Percentiles rank a stretch among this genome's conserved stretches.
These are phyloP conservation scores for Jackrogersella multiformis DNA, from an alignment of 495 filamentous ascomycete genomes.

Conservation along the genomic window DNA sequence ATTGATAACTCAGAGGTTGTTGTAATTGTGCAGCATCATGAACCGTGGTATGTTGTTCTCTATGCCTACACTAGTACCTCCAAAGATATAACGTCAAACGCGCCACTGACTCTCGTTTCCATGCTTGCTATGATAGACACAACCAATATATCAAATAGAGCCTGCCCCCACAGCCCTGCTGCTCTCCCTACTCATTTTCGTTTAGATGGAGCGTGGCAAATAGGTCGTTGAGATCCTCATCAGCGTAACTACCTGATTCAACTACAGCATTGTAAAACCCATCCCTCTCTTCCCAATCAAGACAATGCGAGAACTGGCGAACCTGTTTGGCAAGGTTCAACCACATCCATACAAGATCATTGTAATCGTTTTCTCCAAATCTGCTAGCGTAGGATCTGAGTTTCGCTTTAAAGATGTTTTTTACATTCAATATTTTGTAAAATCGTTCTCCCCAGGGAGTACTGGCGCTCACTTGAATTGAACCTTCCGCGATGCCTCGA, in stretches of 20 bases:
- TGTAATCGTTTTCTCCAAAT: not conserved
- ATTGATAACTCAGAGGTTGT: too few species aligned
- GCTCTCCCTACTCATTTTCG: not conserved
- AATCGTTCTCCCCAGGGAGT: not conserved
- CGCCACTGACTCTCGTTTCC: too few species aligned
- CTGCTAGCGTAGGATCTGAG: not conserved
- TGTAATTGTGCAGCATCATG: too few species aligned
- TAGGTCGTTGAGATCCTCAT: not conserved
- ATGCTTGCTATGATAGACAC: too few species aligned
- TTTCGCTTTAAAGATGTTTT: conserved; percentile 4
- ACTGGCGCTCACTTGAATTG: not conserved
- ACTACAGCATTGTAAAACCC: not conserved
- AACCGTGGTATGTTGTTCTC: too few species aligned
- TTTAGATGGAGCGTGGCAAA: not conserved
- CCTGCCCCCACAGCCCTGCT: too few species aligned
- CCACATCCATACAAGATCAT: conserved; percentile 4
- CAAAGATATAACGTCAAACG: too few species aligned
- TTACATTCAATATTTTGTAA: not conserved
- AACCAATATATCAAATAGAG: too few species aligned
- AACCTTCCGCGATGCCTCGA: not conserved
- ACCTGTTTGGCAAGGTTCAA: not conserved
- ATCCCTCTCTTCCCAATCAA: not conserved
- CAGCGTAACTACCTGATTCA: not conserved
- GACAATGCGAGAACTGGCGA: not conserved
- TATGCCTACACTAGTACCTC: too few species aligned